Evolutionary conservation across 257 asterid species (phyloP), one percentile per base, ranked within the genome.

Genomic region (Phtheirospermum japonicum): DNA sequence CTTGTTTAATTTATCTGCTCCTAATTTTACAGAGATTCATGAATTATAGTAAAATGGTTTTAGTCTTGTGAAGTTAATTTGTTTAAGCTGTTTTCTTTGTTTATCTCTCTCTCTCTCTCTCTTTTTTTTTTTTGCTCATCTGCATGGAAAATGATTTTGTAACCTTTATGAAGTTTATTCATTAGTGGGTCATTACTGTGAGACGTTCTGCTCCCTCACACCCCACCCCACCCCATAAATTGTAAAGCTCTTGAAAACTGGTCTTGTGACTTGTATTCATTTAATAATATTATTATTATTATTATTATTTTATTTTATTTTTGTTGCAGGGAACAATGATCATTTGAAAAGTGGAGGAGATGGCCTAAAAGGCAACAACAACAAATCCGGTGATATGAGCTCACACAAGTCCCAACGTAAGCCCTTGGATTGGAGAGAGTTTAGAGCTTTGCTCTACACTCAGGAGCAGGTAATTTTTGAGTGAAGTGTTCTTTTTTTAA

Each of bases 391-490:
- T 45, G 79, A 83, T 58, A 40, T 71, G 60, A 73, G 79, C 66
- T 67, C 86, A n/a, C 83, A 73, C 57, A 81, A 79, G 57, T 42
- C 86, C 50, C 80, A 72, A 36, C 74, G 23, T 58, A 85, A 89
- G 66, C 88, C 94, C 48, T 76, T 82, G 71, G 83, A 82, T 69
- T 82, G 88, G 88, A 82, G 88, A 77, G 88, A 82, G 65, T 82
- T 82, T 45, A 76, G 88, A 74, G 85, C 88, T 19, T 71, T 64
- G 65, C 94, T 85, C 71, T 92, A 87, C 91, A 17, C 53, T 57
- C 79, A 73, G 68, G 88, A 82, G 75, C 81, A 72, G 88, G 85
- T 82, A 75, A n/a, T n/a, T n/a, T n/a, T n/a, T n/a, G n/a, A n/a
- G n/a, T n/a, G n/a, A n/a, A n/a, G n/a, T n/a, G n/a, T n/a, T n/a